A percentile compares a stretch with the other conserved stretches of the same genome.
Evolutionary conservation across 345 rosid species (phyloP).

Genomic region (Eucalyptus sp.): DNA sequence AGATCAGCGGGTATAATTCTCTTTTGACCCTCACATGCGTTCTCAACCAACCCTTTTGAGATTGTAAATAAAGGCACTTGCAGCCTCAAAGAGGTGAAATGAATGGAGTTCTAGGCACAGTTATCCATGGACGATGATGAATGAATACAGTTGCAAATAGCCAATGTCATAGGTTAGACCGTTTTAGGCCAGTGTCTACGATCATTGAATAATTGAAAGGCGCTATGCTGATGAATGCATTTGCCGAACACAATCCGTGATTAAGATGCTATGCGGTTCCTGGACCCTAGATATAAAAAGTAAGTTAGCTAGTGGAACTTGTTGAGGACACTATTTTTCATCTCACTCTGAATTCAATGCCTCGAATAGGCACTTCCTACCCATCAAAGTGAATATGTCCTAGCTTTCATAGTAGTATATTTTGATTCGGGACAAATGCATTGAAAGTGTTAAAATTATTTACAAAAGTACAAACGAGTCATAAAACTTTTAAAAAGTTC

Average conservation of each 20-base stretch:
- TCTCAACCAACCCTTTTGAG: neutral
- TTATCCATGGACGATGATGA: neutral
- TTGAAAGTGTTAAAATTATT: too few relatives aligned
- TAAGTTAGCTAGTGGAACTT: neutral
- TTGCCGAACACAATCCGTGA: neutral
- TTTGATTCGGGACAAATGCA: too few relatives aligned
- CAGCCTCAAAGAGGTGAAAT: neutral
- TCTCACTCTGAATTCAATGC: neutral
- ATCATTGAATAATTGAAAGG: neutral
- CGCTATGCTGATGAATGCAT: neutral
- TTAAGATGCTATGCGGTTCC: neutral
- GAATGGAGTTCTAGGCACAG: neutral
- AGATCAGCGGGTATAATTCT: neutral
- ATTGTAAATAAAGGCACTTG: neutral
- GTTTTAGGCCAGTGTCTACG: neutral
- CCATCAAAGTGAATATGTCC: neutral
- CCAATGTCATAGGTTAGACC: neutral
- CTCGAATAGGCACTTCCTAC: neutral
- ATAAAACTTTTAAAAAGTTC: too few relatives aligned
- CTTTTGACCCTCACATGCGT: neutral
- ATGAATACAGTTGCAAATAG: neutral
- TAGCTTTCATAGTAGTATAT: neutral
- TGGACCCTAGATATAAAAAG: neutral
- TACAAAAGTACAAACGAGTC: too few relatives aligned
- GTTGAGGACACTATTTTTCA: neutral